Evolutionary conservation across 208 protist genomes (phyloP).

Genomic region (Leishmania major): DNA sequence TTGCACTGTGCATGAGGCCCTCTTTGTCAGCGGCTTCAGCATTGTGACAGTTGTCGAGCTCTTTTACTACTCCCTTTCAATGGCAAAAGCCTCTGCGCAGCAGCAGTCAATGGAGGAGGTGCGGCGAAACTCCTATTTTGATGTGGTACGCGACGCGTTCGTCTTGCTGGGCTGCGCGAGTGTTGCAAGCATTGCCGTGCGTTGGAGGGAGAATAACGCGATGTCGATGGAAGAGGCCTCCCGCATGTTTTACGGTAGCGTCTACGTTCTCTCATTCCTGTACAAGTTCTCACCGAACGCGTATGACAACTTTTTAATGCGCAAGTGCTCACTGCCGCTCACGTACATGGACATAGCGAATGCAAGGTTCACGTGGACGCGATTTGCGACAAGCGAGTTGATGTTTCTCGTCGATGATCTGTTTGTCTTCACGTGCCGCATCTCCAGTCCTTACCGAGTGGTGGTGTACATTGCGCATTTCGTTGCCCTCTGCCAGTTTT

Average conservation of each 20-base stretch:
- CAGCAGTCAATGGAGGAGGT: slow-evolving; percentile 36
- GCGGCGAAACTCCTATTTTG: slow-evolving; percentile 62
- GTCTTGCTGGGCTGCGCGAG: slow-evolving; percentile 41
- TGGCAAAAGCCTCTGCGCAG: slow-evolving; percentile 48
- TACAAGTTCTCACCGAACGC: slow-evolving; percentile 79
- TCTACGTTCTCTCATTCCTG: slow-evolving; percentile 76
- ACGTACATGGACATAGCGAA: slow-evolving; percentile 41
- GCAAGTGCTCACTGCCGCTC: slow-evolving; percentile 71
- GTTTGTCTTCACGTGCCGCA: slow-evolving; percentile 83
- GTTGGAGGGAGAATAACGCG: slow-evolving; percentile 1
- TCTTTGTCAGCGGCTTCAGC: slow-evolving; percentile 65
- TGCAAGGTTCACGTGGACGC: slow-evolving; percentile 18
- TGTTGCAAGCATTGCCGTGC: slow-evolving; percentile 23
- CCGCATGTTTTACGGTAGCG: slow-evolving; percentile 49
- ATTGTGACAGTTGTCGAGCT: slow-evolving; percentile 59
- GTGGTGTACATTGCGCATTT: slow-evolving; percentile 61
- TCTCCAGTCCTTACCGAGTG: slow-evolving; percentile 65
- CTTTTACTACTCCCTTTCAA: slow-evolving; percentile 57
- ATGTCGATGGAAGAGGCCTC: slow-evolving; percentile 45
- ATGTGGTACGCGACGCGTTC: slow-evolving; percentile 55
- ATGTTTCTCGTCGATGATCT: slow-evolving; percentile 80
- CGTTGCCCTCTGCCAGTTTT: slow-evolving; percentile 65
- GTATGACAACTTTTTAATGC: slow-evolving; percentile 76
- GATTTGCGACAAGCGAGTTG: slow-evolving; percentile 43
- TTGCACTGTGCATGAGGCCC: slow-evolving; percentile 64